Conservation (phyloP, 306 rosid genomes). For the Carpinus viminea region DNA sequence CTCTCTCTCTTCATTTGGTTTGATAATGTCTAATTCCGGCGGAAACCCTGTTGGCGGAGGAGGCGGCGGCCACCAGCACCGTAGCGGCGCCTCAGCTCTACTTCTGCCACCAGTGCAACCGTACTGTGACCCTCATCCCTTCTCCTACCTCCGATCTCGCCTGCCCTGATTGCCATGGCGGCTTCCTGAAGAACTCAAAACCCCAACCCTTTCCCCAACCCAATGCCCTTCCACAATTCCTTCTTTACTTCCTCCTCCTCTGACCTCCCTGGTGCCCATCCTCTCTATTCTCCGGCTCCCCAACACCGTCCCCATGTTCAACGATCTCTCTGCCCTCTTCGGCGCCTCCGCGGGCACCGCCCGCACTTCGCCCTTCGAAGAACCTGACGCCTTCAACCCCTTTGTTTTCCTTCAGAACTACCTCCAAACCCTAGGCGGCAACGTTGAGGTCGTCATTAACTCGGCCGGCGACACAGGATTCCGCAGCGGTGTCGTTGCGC, state of each 20-base stretch:
- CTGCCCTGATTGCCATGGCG: constrained; percentile 68
- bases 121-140: constrained; percentile 51
- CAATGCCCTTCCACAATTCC: constrained; percentile 36
- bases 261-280: constrained; percentile 40
- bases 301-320: constrained; percentile 31
- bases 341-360: constrained; percentile 37
- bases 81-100: constrained; percentile 48
- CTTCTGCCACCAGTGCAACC: constrained; percentile 73
- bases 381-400: constrained; percentile 66
- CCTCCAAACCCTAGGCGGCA: constrained; percentile 66
- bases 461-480: constrained; percentile 51
- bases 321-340: constrained; percentile 59
- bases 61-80: constrained; percentile 12
- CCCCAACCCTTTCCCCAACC: constrained; percentile 40
- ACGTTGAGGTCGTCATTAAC: constrained; percentile 71
- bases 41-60: constrained; percentile 38
- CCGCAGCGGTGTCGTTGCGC: constrained; percentile 35
- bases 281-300: constrained; percentile 39
- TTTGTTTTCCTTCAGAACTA: constrained; percentile 69
- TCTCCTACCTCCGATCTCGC: constrained; percentile 59
- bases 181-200: constrained; percentile 73
- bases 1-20: not conserved
- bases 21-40: constrained; percentile 68
- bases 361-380: constrained; percentile 46
- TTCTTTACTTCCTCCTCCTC: constrained; percentile 48